Percentiles rank a stretch among this genome's conserved stretches.
phyloP scores from a whole-genome alignment of 1,139 yeast genomes.

The Diutina catenulata region DNA sequence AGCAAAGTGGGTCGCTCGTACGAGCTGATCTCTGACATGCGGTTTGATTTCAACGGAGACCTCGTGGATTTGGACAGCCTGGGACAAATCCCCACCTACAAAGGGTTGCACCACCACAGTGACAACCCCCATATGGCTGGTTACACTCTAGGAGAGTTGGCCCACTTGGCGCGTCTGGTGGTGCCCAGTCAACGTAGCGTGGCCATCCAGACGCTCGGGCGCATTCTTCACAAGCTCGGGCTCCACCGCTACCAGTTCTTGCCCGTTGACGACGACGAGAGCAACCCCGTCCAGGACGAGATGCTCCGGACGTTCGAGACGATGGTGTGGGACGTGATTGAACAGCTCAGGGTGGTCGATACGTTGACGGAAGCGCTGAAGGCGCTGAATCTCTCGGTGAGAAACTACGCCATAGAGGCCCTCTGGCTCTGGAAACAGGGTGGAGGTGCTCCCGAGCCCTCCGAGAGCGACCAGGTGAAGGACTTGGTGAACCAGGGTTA shows the following conservation, averaged over 20 bases:
- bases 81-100: constrained; percentile 38
- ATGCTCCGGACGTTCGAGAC: constrained; percentile 38
- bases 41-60: constrained; percentile 85
- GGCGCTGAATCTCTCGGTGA: constrained; percentile 61
- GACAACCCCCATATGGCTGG: constrained; percentile 88
- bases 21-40: constrained; percentile 53
- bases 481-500: no score
- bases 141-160: constrained; percentile 73
- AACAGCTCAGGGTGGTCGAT: constrained; percentile 55
- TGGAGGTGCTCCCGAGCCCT: constrained; percentile 36
- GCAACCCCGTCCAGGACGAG: constrained; percentile 26
- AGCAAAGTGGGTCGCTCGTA: constrained; percentile 64
- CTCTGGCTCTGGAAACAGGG: constrained; percentile 86
- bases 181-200: constrained; percentile 79
- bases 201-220: constrained; percentile 78
- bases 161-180: constrained; percentile 68
- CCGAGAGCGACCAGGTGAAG: constrained; percentile 8
- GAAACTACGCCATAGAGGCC: constrained; percentile 85
- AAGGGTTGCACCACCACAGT: constrained; percentile 88
- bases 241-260: constrained; percentile 42
- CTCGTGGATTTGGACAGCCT: constrained; percentile 34
- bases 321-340: constrained; percentile 68
- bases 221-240: constrained; percentile 75
- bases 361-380: constrained; percentile 59
- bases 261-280: constrained; percentile 26